Base-by-base conservation (phyloP, 257 asterid species). In the Oldenlandia corymbosa region DNA sequence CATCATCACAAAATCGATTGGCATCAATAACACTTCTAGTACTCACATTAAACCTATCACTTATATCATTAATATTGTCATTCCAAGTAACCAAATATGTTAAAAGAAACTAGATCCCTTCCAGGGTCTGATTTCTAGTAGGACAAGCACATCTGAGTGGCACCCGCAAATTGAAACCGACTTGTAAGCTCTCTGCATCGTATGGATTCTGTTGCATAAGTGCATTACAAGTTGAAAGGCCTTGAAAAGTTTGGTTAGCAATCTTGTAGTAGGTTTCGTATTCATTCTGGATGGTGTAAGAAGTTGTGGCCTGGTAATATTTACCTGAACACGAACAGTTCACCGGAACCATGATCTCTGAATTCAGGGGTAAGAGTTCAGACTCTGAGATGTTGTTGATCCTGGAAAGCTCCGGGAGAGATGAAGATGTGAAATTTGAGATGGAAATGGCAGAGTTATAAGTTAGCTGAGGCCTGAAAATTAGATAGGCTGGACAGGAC, bases 141-240 rank as follows among this genome's bases (percentile, higher is more conserved):
- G 94, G 95, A 58, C 95, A 88, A 47, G 94, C 91, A 57, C 95
- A 88, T 54, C 89, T 67, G 21, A 88, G 87, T 3, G 94, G 94
- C 24, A 85, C 84, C 34, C 26, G 59, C 68, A 88, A 64, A 18
- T 66, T 70, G 73, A 62, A 20, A 14, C 80, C 87, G 0, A 67
- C 71, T 11, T 21, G 4, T 62, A 88, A 60, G 1, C 58, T 53
- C 1, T 17, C 18, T 39, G 47, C 66, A 7, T 23, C 58, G 27
- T 81, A 83, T 1, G 70, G 56, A 55, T 85, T 88, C 31, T 73
- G 61, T 1, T 61, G 77, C 64, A 50, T 58, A 17, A 88, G 82
- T 5, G 81, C 84, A 71, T 75, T 66, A 62, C 94, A 88, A 51
- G 87, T 72, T 30, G 94, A 71, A 12, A 88, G 82, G 53, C 87